Evolutionary conservation across 208 protist species (phyloP).

Genomic region (Trypanosoma boissoni): DNA sequence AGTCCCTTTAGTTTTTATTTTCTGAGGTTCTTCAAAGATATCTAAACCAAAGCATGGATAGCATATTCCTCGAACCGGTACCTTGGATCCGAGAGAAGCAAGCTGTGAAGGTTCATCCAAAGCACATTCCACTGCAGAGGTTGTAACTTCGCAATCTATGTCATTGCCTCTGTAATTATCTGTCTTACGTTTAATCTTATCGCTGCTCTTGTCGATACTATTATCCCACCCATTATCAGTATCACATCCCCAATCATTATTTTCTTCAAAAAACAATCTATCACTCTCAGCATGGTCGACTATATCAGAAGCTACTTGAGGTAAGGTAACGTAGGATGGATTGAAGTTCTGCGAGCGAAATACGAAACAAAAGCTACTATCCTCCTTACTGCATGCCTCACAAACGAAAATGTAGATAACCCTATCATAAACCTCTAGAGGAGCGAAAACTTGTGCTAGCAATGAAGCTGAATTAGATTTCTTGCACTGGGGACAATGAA

Average conservation of each 20-base stretch:
- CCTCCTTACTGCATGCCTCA: conserved; percentile 31
- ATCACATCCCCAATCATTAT: conserved; percentile 40
- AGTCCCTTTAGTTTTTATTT: conserved; percentile 29
- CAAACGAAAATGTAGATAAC: conserved; percentile 84
- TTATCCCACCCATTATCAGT: conserved; percentile 39
- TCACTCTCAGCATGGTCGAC: conserved; percentile 2
- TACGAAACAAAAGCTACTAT: conserved; percentile 64
- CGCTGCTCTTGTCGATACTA: neutral
- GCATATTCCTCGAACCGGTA: conserved; percentile 32
- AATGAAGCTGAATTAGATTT: conserved; percentile 49
- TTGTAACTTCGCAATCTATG: neutral
- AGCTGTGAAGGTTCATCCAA: conserved; percentile 26
- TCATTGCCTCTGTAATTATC: neutral
- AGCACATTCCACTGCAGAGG: neutral
- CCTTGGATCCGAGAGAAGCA: conserved; percentile 25
- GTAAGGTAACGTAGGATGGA: conserved; percentile 29
- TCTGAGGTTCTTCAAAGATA: conserved; percentile 59
- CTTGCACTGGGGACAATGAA: conserved; percentile 78
- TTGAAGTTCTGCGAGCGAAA: conserved; percentile 84
- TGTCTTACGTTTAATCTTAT: neutral
- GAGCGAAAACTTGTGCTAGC: conserved; percentile 75
- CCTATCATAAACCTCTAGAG: conserved; percentile 73
- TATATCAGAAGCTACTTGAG: neutral
- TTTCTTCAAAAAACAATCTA: conserved; percentile 47
- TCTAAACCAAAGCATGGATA: conserved; percentile 69